Conservation (phyloP, 768 basidiomycete genomes). For the Boletus pseudopeckii region DNA sequence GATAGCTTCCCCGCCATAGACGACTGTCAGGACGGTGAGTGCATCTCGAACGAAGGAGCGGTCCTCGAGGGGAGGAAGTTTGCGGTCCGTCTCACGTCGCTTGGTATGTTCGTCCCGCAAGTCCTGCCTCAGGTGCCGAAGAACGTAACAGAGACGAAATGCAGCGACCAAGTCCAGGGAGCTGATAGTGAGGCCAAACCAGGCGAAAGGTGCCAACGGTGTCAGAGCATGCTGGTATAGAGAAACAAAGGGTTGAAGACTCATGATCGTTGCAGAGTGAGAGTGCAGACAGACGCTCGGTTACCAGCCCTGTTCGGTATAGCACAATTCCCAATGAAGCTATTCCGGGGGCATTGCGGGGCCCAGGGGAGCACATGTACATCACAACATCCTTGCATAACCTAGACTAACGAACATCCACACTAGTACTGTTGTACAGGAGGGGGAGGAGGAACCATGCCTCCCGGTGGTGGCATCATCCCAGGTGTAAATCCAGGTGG, state of each 20-base stretch:
- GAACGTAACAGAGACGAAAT: constrained; percentile 62
- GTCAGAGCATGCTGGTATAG: constrained; percentile 51
- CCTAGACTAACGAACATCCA: constrained; percentile 8
- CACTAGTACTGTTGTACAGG: constrained; percentile 35
- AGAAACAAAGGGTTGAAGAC: constrained; percentile 42
- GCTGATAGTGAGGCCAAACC: constrained; percentile 57
- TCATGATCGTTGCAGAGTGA: constrained; percentile 23
- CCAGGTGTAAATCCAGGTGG: constrained; percentile 64
- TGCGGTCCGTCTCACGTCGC: constrained; percentile 33
- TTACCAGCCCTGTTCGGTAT: no score
- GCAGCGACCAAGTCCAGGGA: constrained; percentile 67
- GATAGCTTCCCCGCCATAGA: constrained; percentile 77
- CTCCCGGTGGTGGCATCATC: constrained; percentile 33
- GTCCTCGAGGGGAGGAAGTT: constrained; percentile 37
- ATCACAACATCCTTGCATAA: not conserved
- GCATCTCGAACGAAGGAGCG: constrained; percentile 57
- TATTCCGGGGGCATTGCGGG: not conserved
- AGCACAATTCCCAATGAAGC: not conserved
- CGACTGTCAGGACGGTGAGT: constrained; percentile 58
- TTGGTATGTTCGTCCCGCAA: constrained; percentile 42
- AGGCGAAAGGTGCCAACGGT: constrained; percentile 64
- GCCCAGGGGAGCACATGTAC: no score
- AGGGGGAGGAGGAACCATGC: constrained; percentile 44
- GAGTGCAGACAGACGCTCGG: not conserved
- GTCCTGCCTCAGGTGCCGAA: constrained; percentile 64